Base-by-base conservation (phyloP, 257 asterid genomes). In the Rehmannia glutinosa region DNA sequence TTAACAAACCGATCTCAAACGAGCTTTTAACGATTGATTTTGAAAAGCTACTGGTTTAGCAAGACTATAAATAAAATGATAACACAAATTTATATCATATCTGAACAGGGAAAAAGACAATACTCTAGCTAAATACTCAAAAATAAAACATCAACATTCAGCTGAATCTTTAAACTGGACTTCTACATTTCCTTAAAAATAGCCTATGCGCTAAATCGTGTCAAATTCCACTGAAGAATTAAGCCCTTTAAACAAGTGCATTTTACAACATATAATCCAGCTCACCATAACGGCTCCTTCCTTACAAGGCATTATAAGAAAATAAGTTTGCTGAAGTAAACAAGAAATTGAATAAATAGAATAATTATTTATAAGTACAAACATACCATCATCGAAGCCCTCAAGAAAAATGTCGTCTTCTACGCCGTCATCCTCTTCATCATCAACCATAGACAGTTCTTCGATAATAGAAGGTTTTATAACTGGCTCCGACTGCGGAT, bases 311-410 rank as follows among this genome's bases (percentile, higher is more conserved):
- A 45, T 20, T 47, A 55, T 8, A 46, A 25, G 45, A 17, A 49
- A 24, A 15, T 13, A 15, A n/a, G 25, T 15, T 69, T 11, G 43
- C 33, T 17, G 65, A 64, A 30, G 0, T 12, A 49, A 25, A 61
- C 38, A 30, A 10, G 21, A 38, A n/a, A 50, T 35, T 0, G n/a
- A 6, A 42, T 2, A 56, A 56, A 30, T 32, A 17, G 1, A 35
- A 1, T 35, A 56, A 2, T 15, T 55, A 56, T 17, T 15, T 8
- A 6, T 12, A 7, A 16, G 15, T 19, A 36, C 35, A 39, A n/a
- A 4, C 58, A 21, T 75, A 87, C 89, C 97, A 54, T 69, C 82
- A 24, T 73, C 86, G 45, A 72, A 75, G 51, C 72, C 89, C 60
- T 83, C 91, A 50, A 67, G 56, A 9, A 78, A 68, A 32, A 68